Base-by-base conservation (phyloP, 2,329 filamentous ascomycete genomes). In the Monosporascus sp. region DNA sequence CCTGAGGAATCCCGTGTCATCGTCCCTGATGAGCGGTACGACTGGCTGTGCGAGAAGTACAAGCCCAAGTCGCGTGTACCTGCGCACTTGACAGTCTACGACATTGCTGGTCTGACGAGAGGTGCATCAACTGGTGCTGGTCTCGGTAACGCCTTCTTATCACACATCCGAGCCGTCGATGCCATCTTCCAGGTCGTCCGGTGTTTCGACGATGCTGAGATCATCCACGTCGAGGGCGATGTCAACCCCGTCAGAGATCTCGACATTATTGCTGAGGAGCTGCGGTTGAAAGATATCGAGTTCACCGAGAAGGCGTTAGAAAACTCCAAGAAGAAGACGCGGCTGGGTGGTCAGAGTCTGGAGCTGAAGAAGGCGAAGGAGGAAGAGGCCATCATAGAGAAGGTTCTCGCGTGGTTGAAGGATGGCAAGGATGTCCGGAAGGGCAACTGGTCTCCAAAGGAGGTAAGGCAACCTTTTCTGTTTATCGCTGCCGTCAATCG, bases 151-250 rank as follows among this genome's bases (percentile, higher is more conserved):
- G 84, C 93, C 63, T 99, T 99, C 84, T 79, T 99, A 77, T 97
- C 94, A 38, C 94, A 99, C 74, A 99, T 99, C 65, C 90, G 95
- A 70, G 94, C 94, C 51, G 92, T 97, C 73, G 92, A 97, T 79
- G 92, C 92, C 73, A 96, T 97, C 74, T 97, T 96, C 81, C 90
- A 96, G 74, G 92, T 97, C 45, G 92, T 97, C 38, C 86, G 92
- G 65, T 96, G 89, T 77, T 97, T 99, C 75, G 95, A 99, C 70
- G 94, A 99, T 79, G 94, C 93, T 55, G 94, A 99, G 76, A 99
- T 99, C 67, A 97, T 97, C 65, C 94, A 99, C 82, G 92, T 99
- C 61, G 95, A 99, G 80, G 95, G 94, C 70, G 94, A 99, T 66
- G 95, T 99, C 65, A 89, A 99, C 75, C 95, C 94, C 36, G 83